These are phyloP conservation scores for Ruellia speciosa DNA, from an alignment of 305 asterid genomes.

Conservation along the genomic window DNA sequence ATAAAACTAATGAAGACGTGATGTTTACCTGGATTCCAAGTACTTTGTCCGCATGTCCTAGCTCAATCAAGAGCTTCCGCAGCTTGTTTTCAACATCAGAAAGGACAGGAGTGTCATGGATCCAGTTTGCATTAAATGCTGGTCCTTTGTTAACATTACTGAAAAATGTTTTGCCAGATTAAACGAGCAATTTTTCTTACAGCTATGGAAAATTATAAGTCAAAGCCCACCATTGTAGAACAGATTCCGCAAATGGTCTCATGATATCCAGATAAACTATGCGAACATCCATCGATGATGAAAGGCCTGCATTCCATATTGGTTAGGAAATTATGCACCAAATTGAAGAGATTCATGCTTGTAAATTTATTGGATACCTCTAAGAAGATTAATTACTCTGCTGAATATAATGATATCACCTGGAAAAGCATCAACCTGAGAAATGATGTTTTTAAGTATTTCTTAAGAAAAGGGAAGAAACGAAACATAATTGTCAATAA, in stretches of 20 bases:
- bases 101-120: constrained; percentile 65
- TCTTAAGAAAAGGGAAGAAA: not conserved
- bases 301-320: constrained; percentile 62
- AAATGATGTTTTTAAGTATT: constrained; percentile 11
- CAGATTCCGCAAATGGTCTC: constrained; percentile 99
- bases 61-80: constrained; percentile 71
- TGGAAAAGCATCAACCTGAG: constrained; percentile 99
- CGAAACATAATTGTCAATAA: not conserved
- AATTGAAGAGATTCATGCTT: constrained; percentile 6
- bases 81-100: constrained; percentile 82
- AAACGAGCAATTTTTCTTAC: constrained; percentile 23
- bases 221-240: constrained; percentile 56
- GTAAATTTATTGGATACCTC: constrained; percentile 48
- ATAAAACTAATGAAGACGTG: constrained; percentile 1
- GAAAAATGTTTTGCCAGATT: constrained; percentile 31
- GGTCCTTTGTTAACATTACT: constrained; percentile 73
- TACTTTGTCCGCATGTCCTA: constrained; percentile 77
- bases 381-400: constrained; percentile 88
- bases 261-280: constrained; percentile 72
- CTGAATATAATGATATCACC: constrained; percentile 93
- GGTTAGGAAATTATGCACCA: constrained; percentile 18
- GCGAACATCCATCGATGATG: constrained; percentile 82
- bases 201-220: constrained; percentile 19
- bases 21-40: constrained; percentile 87
- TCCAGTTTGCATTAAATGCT: constrained; percentile 56